A percentile compares a stretch with the other conserved stretches of the same genome.
Conservation (phyloP, 805 yeast species). For the Saccharomycopsis javanensis region DNA sequence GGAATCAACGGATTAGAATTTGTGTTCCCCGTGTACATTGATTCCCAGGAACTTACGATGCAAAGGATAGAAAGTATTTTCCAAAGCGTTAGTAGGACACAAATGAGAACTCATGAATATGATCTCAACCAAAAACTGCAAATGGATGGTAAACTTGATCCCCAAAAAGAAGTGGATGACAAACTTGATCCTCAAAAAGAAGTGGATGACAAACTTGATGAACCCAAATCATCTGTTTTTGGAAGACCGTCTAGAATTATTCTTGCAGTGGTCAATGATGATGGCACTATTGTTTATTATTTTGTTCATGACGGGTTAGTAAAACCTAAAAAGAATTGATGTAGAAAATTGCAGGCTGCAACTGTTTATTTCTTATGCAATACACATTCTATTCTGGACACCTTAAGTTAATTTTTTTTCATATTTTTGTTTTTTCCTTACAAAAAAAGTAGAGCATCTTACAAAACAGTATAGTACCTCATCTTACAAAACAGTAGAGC, state of each 20-base stretch:
- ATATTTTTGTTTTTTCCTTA: too few species aligned
- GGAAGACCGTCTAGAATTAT: conserved; percentile 37
- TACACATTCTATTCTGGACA: too few species aligned
- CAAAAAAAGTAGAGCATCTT: too few species aligned
- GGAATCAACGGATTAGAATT: not conserved
- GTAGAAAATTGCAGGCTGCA: not conserved
- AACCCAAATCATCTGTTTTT: too few species aligned
- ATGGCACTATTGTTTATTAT: conserved; percentile 65
- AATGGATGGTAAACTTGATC: too few species aligned
- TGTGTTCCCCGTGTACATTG: not conserved
- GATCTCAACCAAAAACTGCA: not conserved
- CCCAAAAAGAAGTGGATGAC: too few species aligned
- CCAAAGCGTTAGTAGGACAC: not conserved
- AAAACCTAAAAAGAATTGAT: conserved; percentile 48
- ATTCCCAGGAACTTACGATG: not conserved
- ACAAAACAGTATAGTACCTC: too few species aligned
- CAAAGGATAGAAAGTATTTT: not conserved
- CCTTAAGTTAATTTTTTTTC: too few species aligned
- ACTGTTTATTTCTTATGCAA: not conserved
- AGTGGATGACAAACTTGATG: too few species aligned
- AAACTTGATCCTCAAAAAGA: too few species aligned
- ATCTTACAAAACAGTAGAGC: too few species aligned
- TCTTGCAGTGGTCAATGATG: conserved; percentile 49
- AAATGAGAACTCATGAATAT: not conserved
- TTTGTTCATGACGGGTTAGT: conserved; percentile 56